Evolutionary conservation across 2,329 filamentous ascomycete genomes (phyloP).

Genomic region (Monilinia laxa): DNA sequence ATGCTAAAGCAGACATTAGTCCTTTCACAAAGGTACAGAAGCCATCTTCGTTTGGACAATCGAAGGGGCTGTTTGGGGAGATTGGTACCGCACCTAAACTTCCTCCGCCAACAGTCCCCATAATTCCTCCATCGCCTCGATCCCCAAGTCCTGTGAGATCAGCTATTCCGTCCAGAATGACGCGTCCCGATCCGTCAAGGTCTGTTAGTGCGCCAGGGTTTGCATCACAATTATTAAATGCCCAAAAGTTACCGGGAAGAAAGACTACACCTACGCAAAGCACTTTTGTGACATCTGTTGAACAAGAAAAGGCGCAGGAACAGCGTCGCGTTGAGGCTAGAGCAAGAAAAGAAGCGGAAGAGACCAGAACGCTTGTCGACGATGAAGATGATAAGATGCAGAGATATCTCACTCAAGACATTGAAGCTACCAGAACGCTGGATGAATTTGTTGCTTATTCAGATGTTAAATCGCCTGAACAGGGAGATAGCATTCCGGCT

Average conservation of each 20-base stretch:
- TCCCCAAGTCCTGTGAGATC: constrained; percentile 71
- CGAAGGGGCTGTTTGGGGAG: constrained; percentile 53
- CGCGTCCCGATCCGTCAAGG: constrained; percentile 51
- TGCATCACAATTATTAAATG: constrained; percentile 53
- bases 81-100: constrained; percentile 54
- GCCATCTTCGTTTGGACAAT: constrained; percentile 45
- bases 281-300: constrained; percentile 32
- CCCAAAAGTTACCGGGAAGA: constrained; percentile 50
- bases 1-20: constrained; percentile 40
- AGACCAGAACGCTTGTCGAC: constrained; percentile 58
- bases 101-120: constrained; percentile 48
- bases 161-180: constrained; percentile 52
- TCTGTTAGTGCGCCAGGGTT: constrained; percentile 62
- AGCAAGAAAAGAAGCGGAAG: constrained; percentile 57
- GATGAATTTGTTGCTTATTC: constrained; percentile 67
- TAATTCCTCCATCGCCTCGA: constrained; percentile 66
- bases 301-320: constrained; percentile 37
- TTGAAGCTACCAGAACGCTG: constrained; percentile 60
- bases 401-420: constrained; percentile 57
- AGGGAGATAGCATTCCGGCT: constrained; percentile 55
- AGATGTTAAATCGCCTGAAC: constrained; percentile 50
- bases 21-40: constrained; percentile 49
- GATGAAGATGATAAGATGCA: constrained; percentile 70
- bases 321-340: constrained; percentile 42
- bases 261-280: constrained; percentile 48